Base-by-base conservation (phyloP, 768 basidiomycete genomes). In the Pisolithus sp. region DNA sequence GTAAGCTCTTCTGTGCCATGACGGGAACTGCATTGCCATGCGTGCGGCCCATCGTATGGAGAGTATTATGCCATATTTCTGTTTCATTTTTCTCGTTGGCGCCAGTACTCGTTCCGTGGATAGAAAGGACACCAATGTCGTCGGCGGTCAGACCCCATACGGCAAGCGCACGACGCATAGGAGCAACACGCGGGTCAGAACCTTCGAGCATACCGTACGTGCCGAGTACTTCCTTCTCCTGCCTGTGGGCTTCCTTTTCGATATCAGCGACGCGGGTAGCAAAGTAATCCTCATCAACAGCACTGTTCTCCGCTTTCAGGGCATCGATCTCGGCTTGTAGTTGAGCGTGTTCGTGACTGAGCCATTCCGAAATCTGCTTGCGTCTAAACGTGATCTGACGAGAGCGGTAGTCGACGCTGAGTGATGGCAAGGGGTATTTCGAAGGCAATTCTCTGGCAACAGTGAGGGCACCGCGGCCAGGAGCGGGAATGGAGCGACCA, bases 61-160 rank as follows among this genome's bases (percentile, higher is more conserved):
- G 87, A 65, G 96, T 85, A 53, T 92, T 85, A 68, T 98, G 93
- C 90, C 95, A 98, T 51, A 97, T 93, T 57, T 83, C 83, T 2
- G 92, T 92, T 76, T 99, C 96, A 67, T 99, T 99, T 75, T 92
- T 89, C 76, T 99, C 96, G 60, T 93, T 93, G 13, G 90, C 90
- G 54, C 76, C 80, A 1, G 90, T 93, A 63, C 90, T 91, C 9
- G 90, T 93, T 23, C 90, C 90, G 55, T 93, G 90, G 52, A 93
- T 91, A 12, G 90, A 92, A 51, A 93, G 74, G 28, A 92, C 86
- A 54, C 88, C 94, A 56, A 98, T 81, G 56, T 96, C 92, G 65
- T 98, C 94, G 12, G 89, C 88, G 10, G 80, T 89, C 57, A 99
- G 76, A 55, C 93, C 94, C 93, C 93, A 99, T 36, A 98, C 88